Evolutionary conservation across 352 stramenopile species (phyloP).

Genomic region (Phytopythium litorale): DNA sequence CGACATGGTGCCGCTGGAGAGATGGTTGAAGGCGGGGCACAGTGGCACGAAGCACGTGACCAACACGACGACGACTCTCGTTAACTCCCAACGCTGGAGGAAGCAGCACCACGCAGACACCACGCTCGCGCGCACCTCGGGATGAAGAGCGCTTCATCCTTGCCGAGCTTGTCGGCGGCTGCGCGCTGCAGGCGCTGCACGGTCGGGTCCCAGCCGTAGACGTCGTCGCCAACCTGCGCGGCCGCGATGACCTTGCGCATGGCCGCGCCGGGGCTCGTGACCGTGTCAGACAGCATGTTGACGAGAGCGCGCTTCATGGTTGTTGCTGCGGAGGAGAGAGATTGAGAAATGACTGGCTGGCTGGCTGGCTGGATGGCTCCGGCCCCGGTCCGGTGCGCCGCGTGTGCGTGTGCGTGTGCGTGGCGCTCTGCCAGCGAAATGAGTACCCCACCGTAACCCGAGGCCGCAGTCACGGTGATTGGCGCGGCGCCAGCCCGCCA

Average conservation of each 20-base stretch:
- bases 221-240: constrained; percentile 64
- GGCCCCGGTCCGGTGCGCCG: no score
- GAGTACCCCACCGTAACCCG: background rate
- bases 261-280: constrained; percentile 88
- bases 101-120: background rate
- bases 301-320: constrained; percentile 30
- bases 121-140: constrained; percentile 54
- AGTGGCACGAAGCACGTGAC: background rate
- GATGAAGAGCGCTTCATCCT: constrained; percentile 91
- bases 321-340: background rate
- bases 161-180: constrained; percentile 90
- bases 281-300: constrained; percentile 97
- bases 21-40: background rate
- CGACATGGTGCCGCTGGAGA: constrained; percentile 89
- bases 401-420: background rate
- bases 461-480: background rate
- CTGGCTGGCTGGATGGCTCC: background rate
- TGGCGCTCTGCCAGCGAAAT: background rate
- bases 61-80: background rate
- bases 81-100: background rate
- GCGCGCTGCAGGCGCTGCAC: constrained; percentile 88
- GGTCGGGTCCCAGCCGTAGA: constrained; percentile 85
- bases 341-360: constrained; percentile 5
- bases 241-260: constrained; percentile 92
- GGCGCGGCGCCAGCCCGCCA: background rate